Percentiles rank a stretch among this genome's conserved stretches.
phyloP scores from a whole-genome alignment of 2,329 filamentous ascomycete genomes.

The Xylaria sp. region DNA sequence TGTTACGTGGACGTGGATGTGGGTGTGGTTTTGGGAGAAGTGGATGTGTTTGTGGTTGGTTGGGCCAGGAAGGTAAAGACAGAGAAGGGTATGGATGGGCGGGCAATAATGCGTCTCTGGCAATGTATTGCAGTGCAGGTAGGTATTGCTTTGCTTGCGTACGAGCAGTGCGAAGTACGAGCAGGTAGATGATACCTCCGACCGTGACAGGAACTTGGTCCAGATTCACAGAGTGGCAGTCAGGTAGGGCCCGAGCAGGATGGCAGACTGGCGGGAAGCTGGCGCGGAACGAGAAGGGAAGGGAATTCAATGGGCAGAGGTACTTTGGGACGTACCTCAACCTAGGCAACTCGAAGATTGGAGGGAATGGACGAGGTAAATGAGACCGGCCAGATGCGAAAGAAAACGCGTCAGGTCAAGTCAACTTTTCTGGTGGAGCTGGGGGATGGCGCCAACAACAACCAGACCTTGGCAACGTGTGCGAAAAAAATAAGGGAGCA shows the following conservation, averaged over 20 bases:
- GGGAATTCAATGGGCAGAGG: slow-evolving; percentile 14
- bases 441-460: slow-evolving; percentile 24
- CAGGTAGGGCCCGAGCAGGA: too few relatives aligned
- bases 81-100: slow-evolving; percentile 15
- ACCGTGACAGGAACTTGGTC: too few relatives aligned
- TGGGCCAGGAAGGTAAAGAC: slow-evolving; percentile 8
- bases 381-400: slow-evolving; percentile 16
- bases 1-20: slow-evolving; percentile 4
- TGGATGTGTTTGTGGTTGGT: slow-evolving; percentile 4
- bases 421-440: slow-evolving; percentile 26
- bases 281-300: neutral
- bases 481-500: neutral
- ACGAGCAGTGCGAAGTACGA: too few relatives aligned
- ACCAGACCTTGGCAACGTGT: slow-evolving; percentile 17
- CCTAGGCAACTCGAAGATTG: neutral
- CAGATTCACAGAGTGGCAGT: too few relatives aligned
- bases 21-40: neutral
- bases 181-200: too few relatives aligned
- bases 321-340: neutral
- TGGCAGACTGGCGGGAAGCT: too few relatives aligned
- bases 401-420: slow-evolving; percentile 29
- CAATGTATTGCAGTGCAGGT: neutral
- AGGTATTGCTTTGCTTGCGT: too few relatives aligned
- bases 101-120: neutral
- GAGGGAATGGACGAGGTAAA: neutral